Conservation (phyloP, 106 monocot species). For the Dendrobium nobile region DNA sequence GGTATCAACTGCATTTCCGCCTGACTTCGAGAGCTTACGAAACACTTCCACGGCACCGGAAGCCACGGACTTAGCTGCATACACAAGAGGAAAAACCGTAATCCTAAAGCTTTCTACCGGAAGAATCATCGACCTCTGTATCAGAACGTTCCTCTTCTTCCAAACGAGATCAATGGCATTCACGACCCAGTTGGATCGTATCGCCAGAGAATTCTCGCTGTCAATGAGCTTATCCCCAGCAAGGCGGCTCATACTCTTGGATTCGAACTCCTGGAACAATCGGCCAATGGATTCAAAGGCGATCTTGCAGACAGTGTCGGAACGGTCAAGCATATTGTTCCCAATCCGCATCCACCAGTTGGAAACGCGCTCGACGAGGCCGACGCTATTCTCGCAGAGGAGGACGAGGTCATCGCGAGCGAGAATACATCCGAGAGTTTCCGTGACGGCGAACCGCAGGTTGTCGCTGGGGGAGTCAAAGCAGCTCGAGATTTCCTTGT, state of each 20-base stretch:
- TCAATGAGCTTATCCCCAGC: slow-evolving; percentile 95
- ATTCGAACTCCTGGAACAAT: slow-evolving; percentile 70
- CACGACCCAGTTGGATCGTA: slow-evolving; percentile 82
- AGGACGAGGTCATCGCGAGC: slow-evolving; percentile 92
- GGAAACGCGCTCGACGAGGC: slow-evolving; percentile 64
- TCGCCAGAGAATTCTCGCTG: slow-evolving; percentile 83
- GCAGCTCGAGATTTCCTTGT: slow-evolving; percentile 60
- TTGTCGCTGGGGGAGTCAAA: slow-evolving; percentile 56
- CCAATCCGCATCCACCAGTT: slow-evolving; percentile 77
- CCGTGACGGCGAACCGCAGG: slow-evolving; percentile 62
- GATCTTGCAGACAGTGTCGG: slow-evolving; percentile 58
- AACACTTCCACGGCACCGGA: slow-evolving; percentile 70
- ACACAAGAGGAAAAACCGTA: slow-evolving; percentile 80
- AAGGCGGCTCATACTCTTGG: slow-evolving; percentile 86
- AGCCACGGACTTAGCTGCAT: slow-evolving; percentile 77
- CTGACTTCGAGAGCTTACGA: slow-evolving; percentile 61
- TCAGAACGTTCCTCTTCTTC: slow-evolving; percentile 77
- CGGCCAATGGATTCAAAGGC: slow-evolving; percentile 79
- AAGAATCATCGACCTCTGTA: slow-evolving; percentile 75
- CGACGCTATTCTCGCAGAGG: slow-evolving; percentile 48
- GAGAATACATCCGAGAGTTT: slow-evolving; percentile 73
- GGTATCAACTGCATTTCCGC: slow-evolving; percentile 8
- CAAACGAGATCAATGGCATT: slow-evolving; percentile 67
- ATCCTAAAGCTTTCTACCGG: slow-evolving; percentile 78
- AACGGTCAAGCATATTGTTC: slow-evolving; percentile 57